These are phyloP conservation scores for Coffea eugenioides DNA, from an alignment of 257 asterid genomes.

Conservation along the genomic window DNA sequence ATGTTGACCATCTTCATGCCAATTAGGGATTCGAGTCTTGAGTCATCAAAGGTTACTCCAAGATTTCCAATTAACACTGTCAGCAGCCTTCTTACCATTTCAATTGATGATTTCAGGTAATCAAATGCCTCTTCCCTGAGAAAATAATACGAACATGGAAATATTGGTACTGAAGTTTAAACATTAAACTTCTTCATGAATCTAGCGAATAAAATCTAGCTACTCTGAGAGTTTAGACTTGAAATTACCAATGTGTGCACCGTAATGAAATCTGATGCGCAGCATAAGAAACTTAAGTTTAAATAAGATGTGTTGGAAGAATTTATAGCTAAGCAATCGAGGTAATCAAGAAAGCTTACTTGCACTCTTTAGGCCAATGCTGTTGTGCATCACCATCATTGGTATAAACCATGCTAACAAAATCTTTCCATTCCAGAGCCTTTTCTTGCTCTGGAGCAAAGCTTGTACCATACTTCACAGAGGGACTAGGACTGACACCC, in stretches of 20 bases:
- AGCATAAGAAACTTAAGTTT: too few relatives aligned
- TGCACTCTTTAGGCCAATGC: constrained; percentile 33
- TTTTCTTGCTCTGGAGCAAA: constrained; percentile 32
- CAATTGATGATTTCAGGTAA: constrained; percentile 24
- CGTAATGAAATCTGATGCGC: too few relatives aligned
- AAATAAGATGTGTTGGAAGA: too few relatives aligned
- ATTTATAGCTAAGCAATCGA: too few relatives aligned
- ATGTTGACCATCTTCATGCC: constrained; percentile 30
- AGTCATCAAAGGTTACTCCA: constrained; percentile 19
- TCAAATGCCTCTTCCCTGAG: constrained; percentile 27
- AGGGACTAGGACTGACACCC: constrained; percentile 27
- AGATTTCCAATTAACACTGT: constrained; percentile 22
- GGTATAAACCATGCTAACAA: constrained; percentile 32
- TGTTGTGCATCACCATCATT: constrained; percentile 31
- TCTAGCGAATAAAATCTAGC: too few relatives aligned
- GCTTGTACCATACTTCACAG: constrained; percentile 31
- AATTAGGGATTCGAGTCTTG: constrained; percentile 17
- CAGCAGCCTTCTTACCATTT: constrained; percentile 22
- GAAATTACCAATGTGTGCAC: too few relatives aligned
- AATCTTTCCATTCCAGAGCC: constrained; percentile 39
- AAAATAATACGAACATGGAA: not conserved
- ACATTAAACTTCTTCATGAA: too few relatives aligned
- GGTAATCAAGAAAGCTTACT: constrained; percentile 15
- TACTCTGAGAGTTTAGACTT: too few relatives aligned
- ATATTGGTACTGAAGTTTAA: too few relatives aligned